A percentile compares a stretch with the other conserved stretches of the same genome.
Evolutionary conservation across 345 rosid species (phyloP).

Genomic region (Eucalyptus grandis): DNA sequence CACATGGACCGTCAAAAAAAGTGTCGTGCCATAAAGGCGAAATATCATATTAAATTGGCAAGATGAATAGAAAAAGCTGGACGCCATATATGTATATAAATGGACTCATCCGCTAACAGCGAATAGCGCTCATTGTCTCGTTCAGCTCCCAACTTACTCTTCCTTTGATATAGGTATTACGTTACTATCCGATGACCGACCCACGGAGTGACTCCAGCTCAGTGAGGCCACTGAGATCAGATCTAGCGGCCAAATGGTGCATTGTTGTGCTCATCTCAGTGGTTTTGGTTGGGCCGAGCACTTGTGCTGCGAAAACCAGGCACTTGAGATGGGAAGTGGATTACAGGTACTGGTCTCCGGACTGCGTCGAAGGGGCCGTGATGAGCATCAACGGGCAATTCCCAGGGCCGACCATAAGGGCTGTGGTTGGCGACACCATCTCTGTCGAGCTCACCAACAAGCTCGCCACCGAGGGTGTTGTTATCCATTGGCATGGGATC

Average conservation of each 20-base stretch:
- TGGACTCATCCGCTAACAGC: background rate
- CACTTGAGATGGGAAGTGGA: slow-evolving; percentile 59
- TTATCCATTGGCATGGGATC: slow-evolving; percentile 96
- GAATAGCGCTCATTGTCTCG: background rate
- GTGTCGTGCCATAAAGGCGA: background rate
- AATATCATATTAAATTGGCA: background rate
- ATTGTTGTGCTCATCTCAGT: background rate
- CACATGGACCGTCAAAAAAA: background rate
- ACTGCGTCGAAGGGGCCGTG: slow-evolving; percentile 48
- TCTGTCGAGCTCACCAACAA: slow-evolving; percentile 58
- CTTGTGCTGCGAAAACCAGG: background rate
- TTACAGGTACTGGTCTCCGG: slow-evolving; percentile 57
- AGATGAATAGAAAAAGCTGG: background rate
- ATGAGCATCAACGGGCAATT: slow-evolving; percentile 88
- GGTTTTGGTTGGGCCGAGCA: background rate
- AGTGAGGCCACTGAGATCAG: background rate
- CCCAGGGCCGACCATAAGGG: slow-evolving; percentile 85
- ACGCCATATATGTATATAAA: background rate
- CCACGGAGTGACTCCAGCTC: background rate
- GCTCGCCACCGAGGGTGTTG: slow-evolving; percentile 72
- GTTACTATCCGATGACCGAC: background rate
- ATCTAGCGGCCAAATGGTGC: background rate
- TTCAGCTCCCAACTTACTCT: background rate
- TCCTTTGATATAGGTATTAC: background rate
- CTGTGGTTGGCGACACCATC: slow-evolving; percentile 52